Base-by-base conservation (phyloP, 345 rosid species). In the Syzygium aqueum region DNA sequence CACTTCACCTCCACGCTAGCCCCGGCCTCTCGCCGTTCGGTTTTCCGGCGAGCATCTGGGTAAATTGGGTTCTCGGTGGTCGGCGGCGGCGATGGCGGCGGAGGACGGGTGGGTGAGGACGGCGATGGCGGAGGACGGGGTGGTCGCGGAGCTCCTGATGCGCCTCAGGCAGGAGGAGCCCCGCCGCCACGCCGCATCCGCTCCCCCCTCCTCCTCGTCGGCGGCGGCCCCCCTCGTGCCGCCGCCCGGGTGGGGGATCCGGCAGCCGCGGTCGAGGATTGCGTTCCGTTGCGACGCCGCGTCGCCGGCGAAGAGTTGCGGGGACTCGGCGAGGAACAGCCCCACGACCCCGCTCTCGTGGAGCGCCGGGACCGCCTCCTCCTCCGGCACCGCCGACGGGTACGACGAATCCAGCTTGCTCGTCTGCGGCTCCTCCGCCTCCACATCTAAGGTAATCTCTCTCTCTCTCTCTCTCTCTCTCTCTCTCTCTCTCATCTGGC, bases 331-430 rank as follows among this genome's bases (percentile, higher is more conserved):
- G 88, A 88, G 97, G 88, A 91, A 90, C 21, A 95, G 96, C 86
- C 97, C 97, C 5, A 93, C 93, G 54, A 95, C 97, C n/a, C 95
- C 97, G 5, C 94, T 95, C 33, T 93, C 95, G 5, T 95, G 97
- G 97, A 94, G 96, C 88, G 90, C 91, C 86, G 91, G 91, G 86
- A 88, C 88, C 23, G 92, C 89, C 9, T 95, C 97, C 40, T 97
- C 96, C 5, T 95, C 98, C 54, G 92, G 91, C 50, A 90, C 94
- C 37, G 91, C 89, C 77, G 97, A 93, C 84, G 93, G 95, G 28
- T 91, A 88, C 37, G 98, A 95, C 85, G 96, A 94, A 63, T 90
- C 94, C 84, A 94, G 95, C 89, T 91, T 89, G 85, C 93, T 86
- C 51, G 87, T 53, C 73, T 87, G 82, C 88, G 90, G 78, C 90